Conservation (phyloP, 345 rosid species). For the Rhizophora apiculata region DNA sequence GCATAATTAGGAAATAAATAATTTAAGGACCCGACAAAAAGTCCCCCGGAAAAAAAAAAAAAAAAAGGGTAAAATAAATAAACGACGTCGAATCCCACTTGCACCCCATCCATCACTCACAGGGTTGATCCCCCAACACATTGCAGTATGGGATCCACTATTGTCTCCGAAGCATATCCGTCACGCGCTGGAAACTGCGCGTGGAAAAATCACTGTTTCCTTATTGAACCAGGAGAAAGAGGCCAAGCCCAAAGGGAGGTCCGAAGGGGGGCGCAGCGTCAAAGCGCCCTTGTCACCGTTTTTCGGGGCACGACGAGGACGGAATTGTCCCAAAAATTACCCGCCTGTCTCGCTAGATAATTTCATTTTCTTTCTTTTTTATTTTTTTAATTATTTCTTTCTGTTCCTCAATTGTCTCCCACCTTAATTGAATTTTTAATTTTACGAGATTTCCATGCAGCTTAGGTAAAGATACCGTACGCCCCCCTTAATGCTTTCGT, state of each 20-base stretch:
- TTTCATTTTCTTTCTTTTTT: neutral
- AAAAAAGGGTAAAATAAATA: too few relatives aligned
- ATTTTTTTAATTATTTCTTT: neutral
- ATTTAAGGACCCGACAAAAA: too few relatives aligned
- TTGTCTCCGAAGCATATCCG: neutral
- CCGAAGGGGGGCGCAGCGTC: slow-evolving; percentile 1
- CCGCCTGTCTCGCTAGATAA: slow-evolving; percentile 12
- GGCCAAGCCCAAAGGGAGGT: neutral
- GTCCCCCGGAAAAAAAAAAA: too few relatives aligned
- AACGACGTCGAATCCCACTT: slow-evolving; percentile 15
- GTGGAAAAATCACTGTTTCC: slow-evolving; percentile 22
- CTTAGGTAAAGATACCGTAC: slow-evolving; percentile 33
- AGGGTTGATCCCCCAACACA: slow-evolving; percentile 6
- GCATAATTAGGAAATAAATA: too few relatives aligned
- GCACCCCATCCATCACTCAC: slow-evolving; percentile 25
- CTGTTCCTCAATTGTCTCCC: slow-evolving; percentile 20
- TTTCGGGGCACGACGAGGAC: slow-evolving; percentile 32
- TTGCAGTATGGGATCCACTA: neutral
- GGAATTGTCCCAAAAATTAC: slow-evolving; percentile 6
- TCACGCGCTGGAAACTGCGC: slow-evolving; percentile 20
- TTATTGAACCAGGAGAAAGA: slow-evolving; percentile 3
- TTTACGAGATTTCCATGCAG: slow-evolving; percentile 22
- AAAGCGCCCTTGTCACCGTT: slow-evolving; percentile 35
- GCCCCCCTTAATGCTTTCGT: slow-evolving; percentile 13
- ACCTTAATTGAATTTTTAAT: neutral